Percentiles rank a stretch among this genome's conserved stretches.
Conservation (phyloP, 1,139 yeast species). For the Scheffersomyces cryptocercus region DNA sequence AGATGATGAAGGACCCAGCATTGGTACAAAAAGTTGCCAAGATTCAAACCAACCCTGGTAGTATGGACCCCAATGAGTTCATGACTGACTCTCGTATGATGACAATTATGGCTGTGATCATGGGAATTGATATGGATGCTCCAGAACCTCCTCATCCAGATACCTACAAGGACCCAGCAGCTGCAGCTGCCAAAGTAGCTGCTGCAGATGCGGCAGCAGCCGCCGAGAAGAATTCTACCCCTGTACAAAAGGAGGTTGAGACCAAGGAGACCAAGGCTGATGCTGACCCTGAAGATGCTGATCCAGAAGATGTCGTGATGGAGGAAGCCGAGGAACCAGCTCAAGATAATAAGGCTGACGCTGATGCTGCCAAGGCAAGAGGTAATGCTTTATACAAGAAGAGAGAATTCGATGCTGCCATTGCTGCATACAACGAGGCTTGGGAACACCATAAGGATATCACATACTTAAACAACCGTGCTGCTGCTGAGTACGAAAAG, state of each 20-base stretch:
- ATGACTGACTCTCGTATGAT: constrained; percentile 82
- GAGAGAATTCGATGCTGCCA: constrained; percentile 91
- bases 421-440: constrained; percentile 80
- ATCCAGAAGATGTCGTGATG: constrained; percentile 36
- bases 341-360: constrained; percentile 47
- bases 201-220: constrained; percentile 15
- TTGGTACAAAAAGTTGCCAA: constrained; percentile 71
- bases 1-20: constrained; percentile 82
- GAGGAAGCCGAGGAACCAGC: constrained; percentile 25
- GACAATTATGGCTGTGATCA: constrained; percentile 82
- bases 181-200: constrained; percentile 15
- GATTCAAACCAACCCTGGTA: constrained; percentile 73
- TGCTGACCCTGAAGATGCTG: constrained; percentile 14
- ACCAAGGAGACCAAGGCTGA: constrained; percentile 2
- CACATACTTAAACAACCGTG: constrained; percentile 91
- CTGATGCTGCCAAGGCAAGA: constrained; percentile 79
- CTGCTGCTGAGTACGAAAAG: constrained; percentile 97
- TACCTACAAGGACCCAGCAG: constrained; percentile 4
- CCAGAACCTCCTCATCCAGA: constrained; percentile 31
- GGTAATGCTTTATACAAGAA: constrained; percentile 88
- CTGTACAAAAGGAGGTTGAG: constrained; percentile 18
- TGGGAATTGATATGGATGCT: constrained; percentile 78
- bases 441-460: constrained; percentile 83
- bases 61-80: constrained; percentile 57
- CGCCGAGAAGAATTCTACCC: constrained; percentile 16